Percentiles rank a stretch among this genome's conserved stretches.
These are phyloP conservation scores for Phytophthora tentaculata DNA, from an alignment of 352 stramenopile genomes.

Conservation along the genomic window DNA sequence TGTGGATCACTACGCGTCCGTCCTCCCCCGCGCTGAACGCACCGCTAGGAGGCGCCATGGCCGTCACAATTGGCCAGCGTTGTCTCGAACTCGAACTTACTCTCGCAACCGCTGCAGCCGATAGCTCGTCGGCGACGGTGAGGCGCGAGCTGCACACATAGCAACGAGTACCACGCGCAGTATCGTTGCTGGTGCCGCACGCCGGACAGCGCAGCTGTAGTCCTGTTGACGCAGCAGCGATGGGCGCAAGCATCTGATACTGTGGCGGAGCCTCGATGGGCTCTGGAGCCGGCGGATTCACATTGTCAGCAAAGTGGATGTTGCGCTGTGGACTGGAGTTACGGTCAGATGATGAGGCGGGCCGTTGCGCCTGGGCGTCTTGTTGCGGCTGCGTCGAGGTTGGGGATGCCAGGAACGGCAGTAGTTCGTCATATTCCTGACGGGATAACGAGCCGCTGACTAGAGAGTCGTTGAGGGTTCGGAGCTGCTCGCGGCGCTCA, in stretches of 20 bases:
- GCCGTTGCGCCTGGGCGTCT: conserved; percentile 18
- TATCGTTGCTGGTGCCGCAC: conserved; percentile 46
- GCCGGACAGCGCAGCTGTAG: conserved; percentile 46
- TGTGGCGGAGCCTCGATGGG: conserved; percentile 18
- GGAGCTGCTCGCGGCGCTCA: conserved; percentile 39
- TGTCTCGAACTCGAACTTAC: conserved; percentile 5
- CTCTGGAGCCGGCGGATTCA: conserved; percentile 13
- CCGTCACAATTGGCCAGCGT: conserved; percentile 22
- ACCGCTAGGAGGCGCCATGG: conserved; percentile 15
- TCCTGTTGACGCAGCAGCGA: conserved; percentile 8
- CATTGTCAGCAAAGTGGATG: conserved; percentile 28
- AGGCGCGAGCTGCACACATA: conserved; percentile 39
- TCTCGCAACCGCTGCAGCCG: conserved; percentile 8
- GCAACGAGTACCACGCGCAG: conserved; percentile 34
- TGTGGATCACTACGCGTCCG: conserved; percentile 36
- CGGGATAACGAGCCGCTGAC: conserved; percentile 38
- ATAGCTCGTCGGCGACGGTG: conserved; percentile 24
- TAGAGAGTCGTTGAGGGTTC: conserved; percentile 45
- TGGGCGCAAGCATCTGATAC: conserved; percentile 24
- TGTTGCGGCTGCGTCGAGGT: conserved; percentile 11
- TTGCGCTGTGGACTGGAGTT: conserved; percentile 16
- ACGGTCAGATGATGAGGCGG: conserved; percentile 9
- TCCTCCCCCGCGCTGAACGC: conserved; percentile 28
- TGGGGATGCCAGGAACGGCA: conserved; percentile 41
- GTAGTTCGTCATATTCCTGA: conserved; percentile 49